Conservation (phyloP, 2,329 filamentous ascomycete species). For the Blumeria graminis region DNA sequence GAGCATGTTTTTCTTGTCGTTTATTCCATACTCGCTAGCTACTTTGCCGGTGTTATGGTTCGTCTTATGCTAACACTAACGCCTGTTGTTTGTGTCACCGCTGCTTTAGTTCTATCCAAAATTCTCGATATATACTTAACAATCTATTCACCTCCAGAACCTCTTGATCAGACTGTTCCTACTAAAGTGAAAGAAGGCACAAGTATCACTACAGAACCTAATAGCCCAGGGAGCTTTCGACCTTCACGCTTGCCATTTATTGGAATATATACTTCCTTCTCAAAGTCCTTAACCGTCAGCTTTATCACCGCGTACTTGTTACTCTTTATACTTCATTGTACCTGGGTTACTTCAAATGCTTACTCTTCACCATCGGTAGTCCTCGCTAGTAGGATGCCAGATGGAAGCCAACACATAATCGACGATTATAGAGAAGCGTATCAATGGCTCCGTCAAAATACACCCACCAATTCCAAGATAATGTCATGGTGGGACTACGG, state of each 20-base stretch:
- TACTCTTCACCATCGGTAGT: slow-evolving; percentile 98
- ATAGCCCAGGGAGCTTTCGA: slow-evolving; percentile 33
- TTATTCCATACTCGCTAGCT: slow-evolving; percentile 87
- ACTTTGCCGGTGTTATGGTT: slow-evolving; percentile 98
- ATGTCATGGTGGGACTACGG: slow-evolving; percentile 99
- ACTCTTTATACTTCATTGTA: slow-evolving; percentile 60
- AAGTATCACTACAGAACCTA: slow-evolving; percentile 27
- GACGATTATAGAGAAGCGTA: slow-evolving; percentile 98
- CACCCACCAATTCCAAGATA: slow-evolving; percentile 79
- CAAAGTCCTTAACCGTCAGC: slow-evolving; percentile 45
- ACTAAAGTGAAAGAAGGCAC: slow-evolving; percentile 17
- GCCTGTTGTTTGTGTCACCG: slow-evolving; percentile 83
- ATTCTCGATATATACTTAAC: slow-evolving; percentile 72
- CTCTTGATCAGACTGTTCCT: slow-evolving; percentile 5
- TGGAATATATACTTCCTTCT: slow-evolving; percentile 60
- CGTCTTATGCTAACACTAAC: slow-evolving; percentile 95
- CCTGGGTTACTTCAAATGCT: slow-evolving; percentile 96
- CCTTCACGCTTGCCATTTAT: slow-evolving; percentile 49
- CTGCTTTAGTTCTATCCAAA: slow-evolving; percentile 67
- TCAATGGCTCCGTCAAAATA: slow-evolving; percentile 98
- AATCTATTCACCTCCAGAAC: slow-evolving; percentile 33
- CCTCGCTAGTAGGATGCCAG: slow-evolving; percentile 70
- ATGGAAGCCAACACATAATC: slow-evolving; percentile 94
- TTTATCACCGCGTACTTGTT: slow-evolving; percentile 2
- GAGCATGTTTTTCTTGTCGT: slow-evolving; percentile 97